Percentiles rank a stretch among this genome's conserved stretches.
These are phyloP conservation scores for Exobasidium rhododendri DNA, from an alignment of 1,284 basidiomycete species.

Conservation along the genomic window DNA sequence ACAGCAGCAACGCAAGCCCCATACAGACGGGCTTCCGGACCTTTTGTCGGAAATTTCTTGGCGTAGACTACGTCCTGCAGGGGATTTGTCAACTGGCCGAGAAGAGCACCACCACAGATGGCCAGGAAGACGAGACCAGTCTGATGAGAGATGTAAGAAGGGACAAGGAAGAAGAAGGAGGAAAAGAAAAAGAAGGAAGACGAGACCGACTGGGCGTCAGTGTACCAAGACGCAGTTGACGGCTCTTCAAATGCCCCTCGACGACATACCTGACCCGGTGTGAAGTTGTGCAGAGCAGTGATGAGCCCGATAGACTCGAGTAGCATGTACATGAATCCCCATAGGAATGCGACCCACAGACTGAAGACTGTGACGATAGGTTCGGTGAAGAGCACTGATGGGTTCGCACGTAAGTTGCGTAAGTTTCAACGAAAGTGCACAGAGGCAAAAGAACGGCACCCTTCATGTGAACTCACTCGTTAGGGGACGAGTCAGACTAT, in stretches of 20 bases:
- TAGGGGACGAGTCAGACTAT: constrained; percentile 68
- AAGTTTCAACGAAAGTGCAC: too few species aligned
- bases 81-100: constrained; percentile 69
- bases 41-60: constrained; percentile 23
- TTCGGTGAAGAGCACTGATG: constrained; percentile 62
- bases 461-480: not conserved
- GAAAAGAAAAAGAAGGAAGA: constrained; percentile 61
- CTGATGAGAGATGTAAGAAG: constrained; percentile 20
- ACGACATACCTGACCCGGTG: constrained; percentile 60
- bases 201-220: constrained; percentile 59
- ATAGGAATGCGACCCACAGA: constrained; percentile 38
- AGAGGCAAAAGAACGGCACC: constrained; percentile 46
- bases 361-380: constrained; percentile 65
- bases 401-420: too few species aligned
- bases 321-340: constrained; percentile 67
- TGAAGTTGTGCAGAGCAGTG: constrained; percentile 63
- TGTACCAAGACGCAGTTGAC: not conserved
- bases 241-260: constrained; percentile 24
- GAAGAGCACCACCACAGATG: constrained; percentile 29
- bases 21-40: constrained; percentile 59
- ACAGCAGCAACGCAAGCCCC: constrained; percentile 50
- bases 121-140: constrained; percentile 38
- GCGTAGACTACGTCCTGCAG: constrained; percentile 41
- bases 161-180: constrained; percentile 56
- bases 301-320: constrained; percentile 55